Base-by-base conservation (phyloP, 805 yeast species). In the Nakazawaea pomicola region DNA sequence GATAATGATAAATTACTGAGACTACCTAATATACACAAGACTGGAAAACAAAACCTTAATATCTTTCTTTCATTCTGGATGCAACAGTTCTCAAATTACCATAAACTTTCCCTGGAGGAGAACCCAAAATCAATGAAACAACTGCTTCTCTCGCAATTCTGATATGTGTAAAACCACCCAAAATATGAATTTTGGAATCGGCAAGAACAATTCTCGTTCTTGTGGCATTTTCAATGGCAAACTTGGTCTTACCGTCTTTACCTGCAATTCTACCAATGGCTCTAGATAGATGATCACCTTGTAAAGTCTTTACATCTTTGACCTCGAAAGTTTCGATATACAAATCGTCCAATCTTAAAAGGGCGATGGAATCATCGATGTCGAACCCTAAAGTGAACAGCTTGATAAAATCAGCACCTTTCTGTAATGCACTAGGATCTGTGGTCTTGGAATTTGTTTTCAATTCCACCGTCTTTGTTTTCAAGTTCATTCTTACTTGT, bases 221-320 rank as follows among this genome's bases (percentile, higher is more conserved):
- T 17, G 98, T 91, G 14, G 99, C 97, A 58, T 93, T 93, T 65
- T 93, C 99, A 57, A 93, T 93, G 24, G 99, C 97, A 62, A 91
- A 93, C 68, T 91, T 93, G 47, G 98, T 93, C 65, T 90, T 91
- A 58, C 99, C 99, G 60, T 93, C 99, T 60, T 93, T 95, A 63
- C 99, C 99, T 11, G 99, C 99, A 64, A 93, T 93, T 74, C 99
- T 88, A 57, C 99, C 99, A 60, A 93, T 93, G 6, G 99, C 99
- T 74, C 99, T 83, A 39, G 96, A 84, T 60, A 93, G 72, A 76
- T 93, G 99, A 65, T 93, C 99, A 20, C 98, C 99, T 21, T 79
- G 80, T 51, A 93, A 70, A 4, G 97, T 91, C 65, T 93, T 95
- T 44, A 93, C 97, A 64, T 93, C 99, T 61, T 93, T 93, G 54